Percentiles rank a stretch among this genome's conserved stretches.
Evolutionary conservation across 2,329 filamentous ascomycete genomes (phyloP).

Genomic region (Mycosphaerelloides madeirae): DNA sequence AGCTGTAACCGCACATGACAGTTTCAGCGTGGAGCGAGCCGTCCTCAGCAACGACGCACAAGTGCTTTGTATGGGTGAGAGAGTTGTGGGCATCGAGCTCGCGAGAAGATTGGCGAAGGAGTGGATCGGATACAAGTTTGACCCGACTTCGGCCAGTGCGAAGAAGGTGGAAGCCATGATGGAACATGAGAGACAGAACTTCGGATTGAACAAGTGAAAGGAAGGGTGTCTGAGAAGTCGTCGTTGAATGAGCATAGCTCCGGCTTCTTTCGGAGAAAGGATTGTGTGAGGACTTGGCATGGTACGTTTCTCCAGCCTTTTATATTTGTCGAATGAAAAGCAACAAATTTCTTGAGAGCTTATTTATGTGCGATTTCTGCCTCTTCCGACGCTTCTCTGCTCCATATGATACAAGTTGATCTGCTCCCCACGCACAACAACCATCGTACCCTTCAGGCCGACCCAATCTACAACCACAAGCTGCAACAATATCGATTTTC

Average conservation of each 20-base stretch:
- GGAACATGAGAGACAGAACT: conserved; percentile 44
- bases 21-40: conserved; percentile 75
- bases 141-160: conserved; percentile 59
- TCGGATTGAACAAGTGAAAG: conserved; percentile 10
- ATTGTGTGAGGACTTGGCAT: too few species aligned
- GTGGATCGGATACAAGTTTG: conserved; percentile 81
- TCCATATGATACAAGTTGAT: too few species aligned
- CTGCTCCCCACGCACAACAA: too few species aligned
- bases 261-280: background rate
- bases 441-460: too few species aligned
- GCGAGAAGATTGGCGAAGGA: conserved; percentile 72
- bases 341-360: background rate
- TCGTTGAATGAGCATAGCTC: background rate
- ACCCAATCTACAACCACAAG: too few species aligned
- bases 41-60: conserved; percentile 82
- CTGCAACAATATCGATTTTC: too few species aligned
- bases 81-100: conserved; percentile 75
- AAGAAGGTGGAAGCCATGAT: conserved; percentile 50
- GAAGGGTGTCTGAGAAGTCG: background rate
- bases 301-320: background rate
- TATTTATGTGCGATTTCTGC: background rate
- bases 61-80: conserved; percentile 79
- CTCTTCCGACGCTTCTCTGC: too few species aligned
- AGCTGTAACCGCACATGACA: conserved; percentile 85
- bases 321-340: background rate